A percentile compares a stretch with the other conserved stretches of the same genome.
Conservation (phyloP, 1,139 yeast genomes). For the Geotrichum armillariae region DNA sequence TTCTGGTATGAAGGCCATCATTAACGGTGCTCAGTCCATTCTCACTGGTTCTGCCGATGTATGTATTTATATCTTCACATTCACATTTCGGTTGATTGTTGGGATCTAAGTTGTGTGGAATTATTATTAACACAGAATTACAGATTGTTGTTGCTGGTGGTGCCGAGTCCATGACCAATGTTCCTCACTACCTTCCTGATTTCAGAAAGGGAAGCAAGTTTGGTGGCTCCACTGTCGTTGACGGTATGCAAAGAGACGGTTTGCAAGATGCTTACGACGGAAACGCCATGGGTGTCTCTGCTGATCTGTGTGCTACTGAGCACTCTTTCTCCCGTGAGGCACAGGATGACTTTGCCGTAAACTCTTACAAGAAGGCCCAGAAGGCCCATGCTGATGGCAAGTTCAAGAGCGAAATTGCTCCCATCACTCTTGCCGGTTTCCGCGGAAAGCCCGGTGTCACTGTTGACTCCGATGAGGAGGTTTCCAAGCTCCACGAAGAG, state of each 20-base stretch:
- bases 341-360: conserved; percentile 88
- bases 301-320: conserved; percentile 87
- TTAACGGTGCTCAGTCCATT: conserved; percentile 87
- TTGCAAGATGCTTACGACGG: conserved; percentile 85
- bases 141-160: conserved; percentile 90
- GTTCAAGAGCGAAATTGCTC: conserved; percentile 77
- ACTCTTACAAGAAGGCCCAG: conserved; percentile 82
- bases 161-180: conserved; percentile 95
- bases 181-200: conserved; percentile 87
- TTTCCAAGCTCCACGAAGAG: conserved; percentile 71
- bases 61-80: conserved; percentile 1
- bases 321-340: conserved; percentile 63
- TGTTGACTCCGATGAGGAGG: conserved; percentile 74
- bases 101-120: background rate
- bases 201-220: conserved; percentile 88
- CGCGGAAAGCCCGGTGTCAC: conserved; percentile 90
- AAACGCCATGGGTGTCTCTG: conserved; percentile 92
- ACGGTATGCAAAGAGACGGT: conserved; percentile 91
- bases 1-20: conserved; percentile 89
- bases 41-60: conserved; percentile 81
- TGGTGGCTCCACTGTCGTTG: conserved; percentile 77
- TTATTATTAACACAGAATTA: background rate
- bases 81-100: background rate
- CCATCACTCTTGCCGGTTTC: conserved; percentile 81
- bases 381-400: conserved; percentile 77